Evolutionary conservation across 805 yeast genomes (phyloP).

Genomic region (Candida orba): DNA sequence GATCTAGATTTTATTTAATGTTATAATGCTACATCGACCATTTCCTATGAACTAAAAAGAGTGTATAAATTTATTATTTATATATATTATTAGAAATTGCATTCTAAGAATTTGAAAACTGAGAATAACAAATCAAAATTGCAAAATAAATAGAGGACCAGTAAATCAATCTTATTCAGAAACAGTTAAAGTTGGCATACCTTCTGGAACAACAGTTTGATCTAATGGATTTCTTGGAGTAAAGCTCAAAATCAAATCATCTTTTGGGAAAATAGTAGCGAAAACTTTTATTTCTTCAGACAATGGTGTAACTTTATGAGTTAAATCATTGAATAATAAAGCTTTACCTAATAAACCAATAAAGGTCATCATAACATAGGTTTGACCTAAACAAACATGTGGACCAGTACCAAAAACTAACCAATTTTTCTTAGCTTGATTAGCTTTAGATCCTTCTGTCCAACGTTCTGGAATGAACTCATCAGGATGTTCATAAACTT

Average conservation of each 20-base stretch:
- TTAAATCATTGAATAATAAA: conserved; percentile 69
- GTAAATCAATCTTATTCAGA: conserved; percentile 1
- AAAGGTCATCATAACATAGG: conserved; percentile 85
- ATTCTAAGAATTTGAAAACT: neutral
- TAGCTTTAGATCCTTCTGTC: conserved; percentile 71
- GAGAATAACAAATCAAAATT: neutral
- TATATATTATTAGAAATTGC: neutral
- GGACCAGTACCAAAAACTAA: conserved; percentile 96
- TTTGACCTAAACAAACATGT: conserved; percentile 93
- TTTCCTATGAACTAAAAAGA: neutral
- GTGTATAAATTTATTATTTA: neutral
- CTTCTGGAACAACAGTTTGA: conserved; percentile 8
- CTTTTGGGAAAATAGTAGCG: conserved; percentile 97
- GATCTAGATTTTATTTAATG: too few species aligned
- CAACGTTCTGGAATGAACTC: conserved; percentile 95
- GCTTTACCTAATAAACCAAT: conserved; percentile 90
- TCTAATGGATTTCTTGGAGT: conserved; percentile 48
- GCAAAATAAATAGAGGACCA: neutral
- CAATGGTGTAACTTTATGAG: conserved; percentile 74
- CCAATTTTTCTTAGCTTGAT: conserved; percentile 82
- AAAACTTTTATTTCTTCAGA: conserved; percentile 92
- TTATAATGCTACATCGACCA: too few species aligned
- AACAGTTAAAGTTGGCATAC: conserved; percentile 5
- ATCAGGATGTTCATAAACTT: conserved; percentile 91
- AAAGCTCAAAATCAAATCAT: conserved; percentile 80